Conservation (phyloP, 805 yeast species). For the Wickerhamiella lipophila region DNA sequence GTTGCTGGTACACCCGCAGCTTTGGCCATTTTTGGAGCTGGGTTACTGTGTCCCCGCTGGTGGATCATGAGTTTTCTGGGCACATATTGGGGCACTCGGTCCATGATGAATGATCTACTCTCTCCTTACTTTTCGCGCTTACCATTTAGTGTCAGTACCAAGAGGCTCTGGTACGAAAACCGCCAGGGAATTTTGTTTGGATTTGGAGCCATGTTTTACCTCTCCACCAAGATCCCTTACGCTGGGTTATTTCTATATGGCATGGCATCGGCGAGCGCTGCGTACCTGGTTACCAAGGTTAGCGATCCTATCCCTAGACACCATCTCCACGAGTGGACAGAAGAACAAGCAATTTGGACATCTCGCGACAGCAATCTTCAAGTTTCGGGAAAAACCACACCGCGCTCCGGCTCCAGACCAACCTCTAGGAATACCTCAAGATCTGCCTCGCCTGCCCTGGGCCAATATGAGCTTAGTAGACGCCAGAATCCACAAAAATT, state of each 20-base stretch:
- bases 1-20: conserved; percentile 39
- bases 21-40: conserved; percentile 27
- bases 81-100: conserved; percentile 37
- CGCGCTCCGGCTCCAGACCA: background rate
- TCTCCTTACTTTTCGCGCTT: conserved; percentile 39
- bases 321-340: conserved; percentile 24
- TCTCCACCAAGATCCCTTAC: conserved; percentile 35
- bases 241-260: conserved; percentile 39
- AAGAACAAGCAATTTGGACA: conserved; percentile 26
- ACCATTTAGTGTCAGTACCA: conserved; percentile 33
- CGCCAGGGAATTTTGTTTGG: conserved; percentile 47
- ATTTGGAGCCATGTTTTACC: conserved; percentile 38
- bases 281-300: conserved; percentile 41
- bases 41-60: conserved; percentile 30
- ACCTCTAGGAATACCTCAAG: background rate
- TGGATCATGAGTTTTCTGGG: conserved; percentile 32
- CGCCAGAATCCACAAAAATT: background rate
- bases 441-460: background rate
- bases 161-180: conserved; percentile 38
- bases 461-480: background rate
- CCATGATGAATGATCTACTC: conserved; percentile 36
- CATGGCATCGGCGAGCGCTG: conserved; percentile 42
- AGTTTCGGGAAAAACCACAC: background rate
- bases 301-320: conserved; percentile 35
- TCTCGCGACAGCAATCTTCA: background rate